phyloP scores from a whole-genome alignment of 306 rosid species.

The Lotus japonicus region DNA sequence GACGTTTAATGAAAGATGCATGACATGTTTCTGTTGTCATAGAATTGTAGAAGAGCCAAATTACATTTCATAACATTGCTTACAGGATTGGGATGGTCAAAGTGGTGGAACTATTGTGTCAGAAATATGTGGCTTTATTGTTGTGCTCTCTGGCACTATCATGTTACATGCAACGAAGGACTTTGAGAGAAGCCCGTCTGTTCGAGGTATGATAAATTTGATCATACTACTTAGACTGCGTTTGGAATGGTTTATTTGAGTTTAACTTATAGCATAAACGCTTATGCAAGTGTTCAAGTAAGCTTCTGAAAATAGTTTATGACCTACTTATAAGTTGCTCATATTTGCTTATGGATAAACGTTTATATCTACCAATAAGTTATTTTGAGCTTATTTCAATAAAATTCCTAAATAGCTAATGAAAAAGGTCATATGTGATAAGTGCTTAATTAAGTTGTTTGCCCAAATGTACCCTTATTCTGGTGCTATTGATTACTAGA shows the following conservation, averaged over 20 bases:
- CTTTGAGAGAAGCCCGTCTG: slow-evolving; percentile 63
- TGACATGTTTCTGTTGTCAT: neutral
- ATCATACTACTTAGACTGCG: neutral
- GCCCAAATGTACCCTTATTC: neutral
- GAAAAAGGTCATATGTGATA: too few species aligned
- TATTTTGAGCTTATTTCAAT: too few species aligned
- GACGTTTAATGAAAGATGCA: neutral
- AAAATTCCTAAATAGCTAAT: too few species aligned
- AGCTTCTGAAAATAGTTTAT: too few species aligned
- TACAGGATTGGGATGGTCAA: slow-evolving; percentile 84
- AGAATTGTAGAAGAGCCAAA: neutral
- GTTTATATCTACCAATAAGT: too few species aligned
- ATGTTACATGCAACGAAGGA: slow-evolving; percentile 67
- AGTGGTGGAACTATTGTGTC: slow-evolving; percentile 51
- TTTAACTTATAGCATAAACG: too few species aligned
- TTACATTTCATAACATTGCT: slow-evolving; percentile 17
- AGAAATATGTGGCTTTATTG: slow-evolving; percentile 82
- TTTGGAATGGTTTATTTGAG: too few species aligned
- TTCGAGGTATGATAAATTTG: slow-evolving; percentile 48
- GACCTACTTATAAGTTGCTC: too few species aligned
- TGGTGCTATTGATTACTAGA: neutral
- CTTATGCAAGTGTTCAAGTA: too few species aligned
- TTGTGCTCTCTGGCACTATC: slow-evolving; percentile 72
- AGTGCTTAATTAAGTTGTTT: too few species aligned
- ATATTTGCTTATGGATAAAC: too few species aligned